These are phyloP conservation scores for Aureobasidium sp. DNA, from an alignment of 2,329 filamentous ascomycete genomes.

Conservation along the genomic window DNA sequence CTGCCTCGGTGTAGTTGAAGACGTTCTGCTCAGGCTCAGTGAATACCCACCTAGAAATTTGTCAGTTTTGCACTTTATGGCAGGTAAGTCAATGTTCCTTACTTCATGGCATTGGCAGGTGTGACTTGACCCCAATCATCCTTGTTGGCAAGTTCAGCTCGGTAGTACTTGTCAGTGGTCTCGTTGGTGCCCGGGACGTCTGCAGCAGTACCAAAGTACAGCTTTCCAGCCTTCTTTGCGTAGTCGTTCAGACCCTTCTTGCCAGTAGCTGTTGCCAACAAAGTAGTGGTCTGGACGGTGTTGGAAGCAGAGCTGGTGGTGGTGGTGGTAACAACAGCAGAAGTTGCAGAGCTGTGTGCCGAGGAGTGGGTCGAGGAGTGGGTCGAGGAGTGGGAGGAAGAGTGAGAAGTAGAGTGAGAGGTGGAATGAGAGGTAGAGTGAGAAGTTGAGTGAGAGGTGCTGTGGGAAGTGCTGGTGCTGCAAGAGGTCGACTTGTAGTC, in stretches of 20 bases:
- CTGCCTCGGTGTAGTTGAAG: constrained; percentile 52
- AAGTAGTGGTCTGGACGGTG: constrained; percentile 4
- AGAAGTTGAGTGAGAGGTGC: too few species aligned
- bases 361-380: not conserved
- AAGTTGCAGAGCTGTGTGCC: not conserved
- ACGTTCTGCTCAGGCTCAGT: constrained; percentile 48
- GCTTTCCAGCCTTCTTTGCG: constrained; percentile 45
- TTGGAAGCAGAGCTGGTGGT: constrained; percentile 5
- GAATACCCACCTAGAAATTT: constrained; percentile 42
- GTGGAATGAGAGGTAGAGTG: too few species aligned
- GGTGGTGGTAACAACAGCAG: not conserved
- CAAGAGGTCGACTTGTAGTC: constrained; percentile 8
- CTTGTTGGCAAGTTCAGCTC: constrained; percentile 45
- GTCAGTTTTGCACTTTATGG: not conserved
- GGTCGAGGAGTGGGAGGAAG: not conserved
- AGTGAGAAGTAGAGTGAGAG: not conserved
- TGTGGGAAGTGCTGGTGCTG: not conserved
- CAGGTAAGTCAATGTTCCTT: not conserved
- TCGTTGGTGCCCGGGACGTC: constrained; percentile 41
- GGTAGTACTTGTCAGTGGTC: constrained; percentile 47
- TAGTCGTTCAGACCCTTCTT: constrained; percentile 40
- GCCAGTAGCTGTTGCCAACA: constrained; percentile 1
- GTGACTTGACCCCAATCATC: constrained; percentile 58
- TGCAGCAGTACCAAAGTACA: constrained; percentile 51
- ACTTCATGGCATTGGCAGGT: constrained; percentile 53